A percentile compares a stretch with the other conserved stretches of the same genome.
phyloP scores from a whole-genome alignment of 108 stramenopile genomes.

The Skeletonema marinoi region DNA sequence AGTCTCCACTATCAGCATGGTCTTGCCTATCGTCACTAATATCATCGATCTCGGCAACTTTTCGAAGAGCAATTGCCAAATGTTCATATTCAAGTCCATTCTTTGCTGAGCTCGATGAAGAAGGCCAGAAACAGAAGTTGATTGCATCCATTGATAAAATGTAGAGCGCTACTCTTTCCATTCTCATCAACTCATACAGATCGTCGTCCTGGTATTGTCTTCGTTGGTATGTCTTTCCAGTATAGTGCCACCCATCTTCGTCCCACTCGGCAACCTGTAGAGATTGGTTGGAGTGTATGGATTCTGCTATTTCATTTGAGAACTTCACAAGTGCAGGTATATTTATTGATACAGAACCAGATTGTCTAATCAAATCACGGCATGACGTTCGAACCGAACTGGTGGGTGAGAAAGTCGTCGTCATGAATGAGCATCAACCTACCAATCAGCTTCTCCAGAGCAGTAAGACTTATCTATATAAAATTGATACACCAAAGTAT shows the following conservation, averaged over 20 bases:
- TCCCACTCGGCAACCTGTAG: constrained; percentile 72
- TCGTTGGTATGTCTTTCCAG: constrained; percentile 33
- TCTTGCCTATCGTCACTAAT: neutral
- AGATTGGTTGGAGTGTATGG: constrained; percentile 28
- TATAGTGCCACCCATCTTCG: constrained; percentile 90
- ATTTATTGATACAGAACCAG: constrained; percentile 33
- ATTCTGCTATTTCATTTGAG: constrained; percentile 19
- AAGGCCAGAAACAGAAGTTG: constrained; percentile 96
- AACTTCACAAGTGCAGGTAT: constrained; percentile 36
- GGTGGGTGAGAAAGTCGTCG: constrained; percentile 37
- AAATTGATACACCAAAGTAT: too few relatives aligned
- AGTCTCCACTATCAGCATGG: neutral
- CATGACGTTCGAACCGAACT: constrained; percentile 36
- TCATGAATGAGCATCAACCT: neutral
- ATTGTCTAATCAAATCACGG: constrained; percentile 22
- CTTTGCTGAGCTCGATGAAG: constrained; percentile 15
- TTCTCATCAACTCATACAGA: constrained; percentile 29
- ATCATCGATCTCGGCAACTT: constrained; percentile 73
- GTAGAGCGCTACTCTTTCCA: constrained; percentile 81
- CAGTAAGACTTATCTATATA: too few relatives aligned
- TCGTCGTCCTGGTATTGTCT: constrained; percentile 21
- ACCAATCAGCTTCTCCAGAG: too few relatives aligned
- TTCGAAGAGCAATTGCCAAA: constrained; percentile 77
- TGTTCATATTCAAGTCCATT: constrained; percentile 87
- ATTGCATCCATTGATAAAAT: constrained; percentile 91